These are phyloP conservation scores for Colletotrichum liaoningense DNA, from an alignment of 2,329 filamentous ascomycete species.

Conservation along the genomic window DNA sequence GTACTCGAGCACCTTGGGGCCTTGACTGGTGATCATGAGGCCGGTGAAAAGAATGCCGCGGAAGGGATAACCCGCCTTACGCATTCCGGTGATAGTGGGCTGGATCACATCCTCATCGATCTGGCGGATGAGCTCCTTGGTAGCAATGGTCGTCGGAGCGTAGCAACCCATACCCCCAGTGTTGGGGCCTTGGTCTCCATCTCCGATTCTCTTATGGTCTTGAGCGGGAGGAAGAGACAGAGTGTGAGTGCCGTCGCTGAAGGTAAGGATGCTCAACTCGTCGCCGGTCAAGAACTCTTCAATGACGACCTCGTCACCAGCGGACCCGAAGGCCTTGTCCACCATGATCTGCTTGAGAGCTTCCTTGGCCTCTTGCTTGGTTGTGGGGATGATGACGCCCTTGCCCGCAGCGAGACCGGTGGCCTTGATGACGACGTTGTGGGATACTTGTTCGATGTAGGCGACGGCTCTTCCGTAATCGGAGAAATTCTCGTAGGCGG, in stretches of 20 bases:
- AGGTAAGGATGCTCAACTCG: conserved; percentile 75
- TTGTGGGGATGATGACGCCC: conserved; percentile 56
- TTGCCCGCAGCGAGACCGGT: conserved; percentile 81
- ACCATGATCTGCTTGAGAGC: conserved; percentile 77
- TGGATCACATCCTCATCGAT: conserved; percentile 70
- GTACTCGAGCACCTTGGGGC: conserved; percentile 86
- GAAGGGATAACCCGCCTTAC: conserved; percentile 78
- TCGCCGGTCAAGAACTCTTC: conserved; percentile 79
- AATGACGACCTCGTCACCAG: conserved; percentile 77
- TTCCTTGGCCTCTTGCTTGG: conserved; percentile 69
- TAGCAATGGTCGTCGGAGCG: conserved; percentile 70
- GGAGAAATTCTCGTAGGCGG: conserved; percentile 76
- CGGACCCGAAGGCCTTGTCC: conserved; percentile 72
- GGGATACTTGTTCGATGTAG: conserved; percentile 70
- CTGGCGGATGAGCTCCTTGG: conserved; percentile 61
- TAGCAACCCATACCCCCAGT: conserved; percentile 84
- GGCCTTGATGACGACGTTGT: conserved; percentile 79
- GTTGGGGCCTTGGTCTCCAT: conserved; percentile 76
- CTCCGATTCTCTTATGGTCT: conserved; percentile 78
- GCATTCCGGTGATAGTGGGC: conserved; percentile 73
- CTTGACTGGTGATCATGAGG: conserved; percentile 82
- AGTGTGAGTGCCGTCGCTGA: conserved; percentile 75
- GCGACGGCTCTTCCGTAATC: conserved; percentile 67
- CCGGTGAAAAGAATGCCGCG: conserved; percentile 82
- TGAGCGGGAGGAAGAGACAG: conserved; percentile 76